Evolutionary conservation across 2,329 filamentous ascomycete species (phyloP), one percentile per base, ranked within the genome.

Genomic region (Cladosporium oxysporum): DNA sequence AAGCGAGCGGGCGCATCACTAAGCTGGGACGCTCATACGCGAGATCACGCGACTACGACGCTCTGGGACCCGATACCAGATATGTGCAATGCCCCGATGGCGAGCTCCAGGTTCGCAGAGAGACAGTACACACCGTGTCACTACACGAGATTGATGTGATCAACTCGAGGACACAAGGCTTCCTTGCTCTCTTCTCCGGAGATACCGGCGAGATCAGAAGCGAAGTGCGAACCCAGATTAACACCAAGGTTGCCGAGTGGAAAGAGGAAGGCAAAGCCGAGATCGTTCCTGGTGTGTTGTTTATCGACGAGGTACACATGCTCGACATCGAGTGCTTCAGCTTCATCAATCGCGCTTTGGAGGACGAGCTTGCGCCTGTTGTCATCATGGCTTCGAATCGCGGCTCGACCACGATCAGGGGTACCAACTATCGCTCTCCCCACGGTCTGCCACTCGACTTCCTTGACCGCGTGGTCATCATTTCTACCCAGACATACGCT

Each of bases 231-330:
- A 94, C 98, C 78, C 95, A 99, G 83, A 99, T 99, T 84, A 96
- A 99, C 82, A 97, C 92, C 72, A 99, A 99, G 81, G 93, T 99
- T 2, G 93, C 90, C 58, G 95, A 99, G 80, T 99, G 95, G 95
- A 97, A 96, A 80, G 95, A 99, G 79, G 95, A 99, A 81, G 95
- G 95, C 81, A 99, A 99, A 80, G 95, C 95, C 3, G 93, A 96
- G 81, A 98, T 99, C 64, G 93, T 99, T 0, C 95, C 95, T 0
- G 95, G 95, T 55, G 95, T 99, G 8, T 83, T 99, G 8, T 99
- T 99, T 83, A 96, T 99, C 75, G 95, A 99, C 75, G 95, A 99
- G 82, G 94, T 99, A 5, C 95, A 99, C 84, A 98, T 99, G 94
- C 91, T 99, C 66, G 95, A 99, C 78, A 97, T 98, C 70, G 95